Base-by-base conservation (phyloP, 2,329 filamentous ascomycete genomes). In the Sclerotiophoma versabilis region DNA sequence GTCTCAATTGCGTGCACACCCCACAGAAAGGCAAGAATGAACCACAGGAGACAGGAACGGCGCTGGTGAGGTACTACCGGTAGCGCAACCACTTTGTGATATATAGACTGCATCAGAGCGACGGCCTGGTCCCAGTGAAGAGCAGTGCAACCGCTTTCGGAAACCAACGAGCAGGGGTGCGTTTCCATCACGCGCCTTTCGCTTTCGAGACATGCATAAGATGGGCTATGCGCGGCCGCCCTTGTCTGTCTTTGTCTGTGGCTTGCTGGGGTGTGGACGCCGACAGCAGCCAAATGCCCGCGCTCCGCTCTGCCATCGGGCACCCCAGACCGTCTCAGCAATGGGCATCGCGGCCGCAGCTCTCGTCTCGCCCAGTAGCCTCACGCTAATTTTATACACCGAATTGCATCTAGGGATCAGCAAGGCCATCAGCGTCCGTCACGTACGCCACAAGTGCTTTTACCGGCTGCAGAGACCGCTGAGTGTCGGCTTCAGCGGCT, bases 131-230 rank as follows among this genome's bases (percentile, higher is more conserved):
- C 29, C 51, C 15, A 27, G 51, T 41, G 34, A 29, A 50, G 47
- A 56, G 47, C 36, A 37, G 41, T 56, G 53, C 47, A 43, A 27
- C 53, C 53, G 42, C 53, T 37, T 57, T 49, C 39, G 49, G 44
- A 34, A 34, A 34, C 22, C 39, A 29, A 33, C 19, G 49, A 39
- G 37, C 54, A 52, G 54, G 54, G 54, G 48, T 46, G 47, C 50
- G 52, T 55, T 55, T 56, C 53, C 53, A 47, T 51, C 47, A 56
- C 53, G 53, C 53, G 53, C 53, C 47, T 50, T 52, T 57, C 43
- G 49, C 48, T 57, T 53, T 53, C 14, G 53, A 56, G 53, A 51
- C 53, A 33, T 56, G 47, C 41, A 47, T 46, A 30, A 41, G 29
- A 30, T 36, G 51, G 45, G 51, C 51, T 54, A 54, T 54, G 51